A percentile compares a stretch with the other conserved stretches of the same genome.
These are phyloP conservation scores for Paramecium caudatum DNA, from an alignment of 73 alveolate genomes.

Conservation along the genomic window DNA sequence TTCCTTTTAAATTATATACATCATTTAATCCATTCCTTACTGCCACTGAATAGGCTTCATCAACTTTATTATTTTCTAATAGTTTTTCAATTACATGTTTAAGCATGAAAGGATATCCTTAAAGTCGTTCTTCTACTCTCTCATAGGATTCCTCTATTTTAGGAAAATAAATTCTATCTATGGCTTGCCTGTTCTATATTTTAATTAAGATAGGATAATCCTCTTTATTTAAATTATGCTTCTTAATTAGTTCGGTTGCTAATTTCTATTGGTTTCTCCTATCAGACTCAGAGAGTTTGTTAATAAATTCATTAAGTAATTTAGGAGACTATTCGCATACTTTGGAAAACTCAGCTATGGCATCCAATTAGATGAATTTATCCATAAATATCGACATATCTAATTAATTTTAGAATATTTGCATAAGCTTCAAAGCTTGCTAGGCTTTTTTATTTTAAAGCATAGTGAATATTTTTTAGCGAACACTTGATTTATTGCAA, in stretches of 20 bases:
- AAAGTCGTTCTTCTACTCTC: constrained; percentile 59
- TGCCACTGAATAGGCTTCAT: constrained; percentile 59
- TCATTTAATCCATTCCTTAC: not conserved
- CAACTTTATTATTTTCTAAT: not conserved
- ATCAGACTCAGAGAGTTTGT: not conserved
- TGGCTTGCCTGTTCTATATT: constrained; percentile 12
- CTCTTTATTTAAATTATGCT: constrained; percentile 6
- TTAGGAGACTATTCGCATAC: not conserved
- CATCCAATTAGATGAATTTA: constrained; percentile 44
- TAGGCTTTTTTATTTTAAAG: not conserved
- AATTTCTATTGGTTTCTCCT: constrained; percentile 1
- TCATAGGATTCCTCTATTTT: constrained; percentile 19
- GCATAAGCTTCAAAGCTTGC: constrained; percentile 16
- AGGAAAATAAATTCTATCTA: constrained; percentile 41
- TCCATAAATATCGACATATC: constrained; percentile 18
- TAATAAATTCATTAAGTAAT: not conserved
- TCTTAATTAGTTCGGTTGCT: constrained; percentile 59
- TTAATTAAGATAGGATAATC: constrained; percentile 41
- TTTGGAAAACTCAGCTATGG: constrained; percentile 7
- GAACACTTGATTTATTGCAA: not conserved
- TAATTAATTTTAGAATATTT: constrained; percentile 1
- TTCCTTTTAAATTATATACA: not conserved
- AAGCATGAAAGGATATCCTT: constrained; percentile 18
- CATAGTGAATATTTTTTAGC: not conserved
- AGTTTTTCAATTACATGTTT: constrained; percentile 23